A percentile compares a stretch with the other conserved stretches of the same genome.
These are phyloP conservation scores for Ceriops tagal DNA, from an alignment of 345 rosid species.

Conservation along the genomic window DNA sequence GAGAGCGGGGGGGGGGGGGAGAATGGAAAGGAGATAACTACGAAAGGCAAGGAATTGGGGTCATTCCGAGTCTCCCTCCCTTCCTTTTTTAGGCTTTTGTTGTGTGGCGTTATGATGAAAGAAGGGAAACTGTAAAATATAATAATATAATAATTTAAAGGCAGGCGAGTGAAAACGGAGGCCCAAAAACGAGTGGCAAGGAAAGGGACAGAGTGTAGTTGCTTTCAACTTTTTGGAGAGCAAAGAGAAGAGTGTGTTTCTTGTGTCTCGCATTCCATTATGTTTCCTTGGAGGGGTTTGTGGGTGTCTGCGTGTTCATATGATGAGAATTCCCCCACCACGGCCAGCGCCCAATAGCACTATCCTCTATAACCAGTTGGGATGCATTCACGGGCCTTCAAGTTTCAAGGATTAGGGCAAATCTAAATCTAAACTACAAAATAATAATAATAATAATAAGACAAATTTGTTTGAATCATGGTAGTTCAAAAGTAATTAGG, in stretches of 20 bases:
- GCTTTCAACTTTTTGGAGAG: conserved; percentile 41
- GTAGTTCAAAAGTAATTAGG: no score
- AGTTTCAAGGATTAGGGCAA: no score
- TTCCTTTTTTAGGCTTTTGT: conserved; percentile 35
- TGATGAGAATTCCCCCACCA: not conserved
- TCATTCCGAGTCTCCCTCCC: conserved; percentile 24
- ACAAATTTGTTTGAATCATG: no score
- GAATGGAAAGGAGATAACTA: conserved; percentile 27
- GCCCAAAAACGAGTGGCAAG: conserved; percentile 40
- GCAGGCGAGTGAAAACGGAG: not conserved
- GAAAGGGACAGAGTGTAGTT: conserved; percentile 51
- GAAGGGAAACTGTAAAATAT: not conserved
- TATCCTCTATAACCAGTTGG: no score
- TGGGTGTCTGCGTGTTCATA: not conserved
- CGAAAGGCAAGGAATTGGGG: conserved; percentile 18
- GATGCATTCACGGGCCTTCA: no score
- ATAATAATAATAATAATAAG: no score
- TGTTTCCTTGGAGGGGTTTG: not conserved
- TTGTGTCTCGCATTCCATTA: conserved; percentile 31
- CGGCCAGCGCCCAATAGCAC: not conserved
- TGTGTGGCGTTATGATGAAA: conserved; percentile 19
- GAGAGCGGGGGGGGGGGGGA: not conserved
- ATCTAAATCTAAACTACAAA: no score
- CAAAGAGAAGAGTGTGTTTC: conserved; percentile 11
- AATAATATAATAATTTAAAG: not conserved